Conservation (phyloP, 1,139 yeast genomes). For the Scheffersomyces illinoinensis region DNA sequence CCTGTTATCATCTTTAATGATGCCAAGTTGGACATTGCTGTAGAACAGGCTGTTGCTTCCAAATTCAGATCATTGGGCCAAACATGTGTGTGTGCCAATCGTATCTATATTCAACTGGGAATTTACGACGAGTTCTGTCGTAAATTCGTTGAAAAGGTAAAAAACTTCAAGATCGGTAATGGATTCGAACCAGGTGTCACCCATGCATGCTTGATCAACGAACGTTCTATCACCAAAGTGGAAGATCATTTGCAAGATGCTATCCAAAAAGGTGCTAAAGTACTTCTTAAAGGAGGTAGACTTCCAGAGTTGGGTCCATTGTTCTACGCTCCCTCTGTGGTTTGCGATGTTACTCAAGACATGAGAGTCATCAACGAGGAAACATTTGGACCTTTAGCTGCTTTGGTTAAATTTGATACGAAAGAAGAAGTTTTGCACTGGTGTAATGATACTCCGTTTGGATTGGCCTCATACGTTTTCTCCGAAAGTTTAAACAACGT, state of each 20-base stretch:
- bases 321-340: conserved; percentile 76
- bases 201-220: conserved; percentile 83
- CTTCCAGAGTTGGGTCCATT: conserved; percentile 68
- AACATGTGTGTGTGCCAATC: conserved; percentile 82
- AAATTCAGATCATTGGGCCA: conserved; percentile 79
- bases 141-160: conserved; percentile 53
- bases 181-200: conserved; percentile 68
- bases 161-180: conserved; percentile 63
- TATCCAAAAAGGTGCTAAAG: conserved; percentile 64
- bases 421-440: conserved; percentile 67
- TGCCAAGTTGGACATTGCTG: conserved; percentile 77
- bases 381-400: conserved; percentile 90
- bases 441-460: conserved; percentile 72
- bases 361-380: conserved; percentile 73
- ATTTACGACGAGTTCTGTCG: conserved; percentile 61
- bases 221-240: conserved; percentile 66
- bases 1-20: conserved; percentile 88
- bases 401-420: conserved; percentile 62
- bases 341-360: conserved; percentile 61
- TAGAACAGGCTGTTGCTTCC: conserved; percentile 55
- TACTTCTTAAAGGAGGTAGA: conserved; percentile 65
- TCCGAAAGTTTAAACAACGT: conserved; percentile 47
- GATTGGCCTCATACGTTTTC: conserved; percentile 80
- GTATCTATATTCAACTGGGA: conserved; percentile 64
- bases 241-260: conserved; percentile 76